phyloP scores from a whole-genome alignment of 1,284 basidiomycete genomes.

The Abortiporus biennis region DNA sequence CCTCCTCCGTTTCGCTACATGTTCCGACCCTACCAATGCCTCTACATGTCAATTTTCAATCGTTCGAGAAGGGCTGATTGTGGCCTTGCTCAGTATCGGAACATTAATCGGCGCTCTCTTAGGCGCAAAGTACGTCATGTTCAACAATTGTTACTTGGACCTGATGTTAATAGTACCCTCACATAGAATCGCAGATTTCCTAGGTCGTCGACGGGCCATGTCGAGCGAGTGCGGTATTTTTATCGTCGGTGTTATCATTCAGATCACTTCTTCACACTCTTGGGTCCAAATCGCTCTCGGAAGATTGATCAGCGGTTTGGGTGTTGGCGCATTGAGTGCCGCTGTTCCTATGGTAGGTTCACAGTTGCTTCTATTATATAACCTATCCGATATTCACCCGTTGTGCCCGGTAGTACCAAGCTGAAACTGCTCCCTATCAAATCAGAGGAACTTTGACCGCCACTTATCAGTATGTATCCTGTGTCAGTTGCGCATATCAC shows the following conservation, averaged over 20 bases:
- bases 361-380: not conserved
- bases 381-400: not conserved
- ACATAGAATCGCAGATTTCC: constrained; percentile 49
- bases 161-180: not conserved
- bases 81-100: constrained; percentile 62
- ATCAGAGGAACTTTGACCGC: constrained; percentile 67
- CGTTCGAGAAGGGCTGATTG: constrained; percentile 60
- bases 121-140: constrained; percentile 49
- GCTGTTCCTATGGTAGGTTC: constrained; percentile 62
- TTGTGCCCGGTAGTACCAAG: too few relatives aligned
- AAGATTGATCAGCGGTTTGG: constrained; percentile 61
- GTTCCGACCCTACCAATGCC: constrained; percentile 31
- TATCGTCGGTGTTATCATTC: constrained; percentile 65
- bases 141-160: too few relatives aligned
- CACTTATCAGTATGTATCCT: constrained; percentile 22
- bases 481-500: not conserved
- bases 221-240: constrained; percentile 61
- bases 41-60: constrained; percentile 44
- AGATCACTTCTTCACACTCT: constrained; percentile 38
- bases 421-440: constrained; percentile 71
- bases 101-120: constrained; percentile 55
- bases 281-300: constrained; percentile 71
- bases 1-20: constrained; percentile 54
- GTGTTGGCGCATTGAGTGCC: constrained; percentile 67
- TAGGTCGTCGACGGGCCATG: constrained; percentile 74